phyloP scores from a whole-genome alignment of 2,329 filamentous ascomycete genomes.

The Phymatotrichopsis omnivora region DNA sequence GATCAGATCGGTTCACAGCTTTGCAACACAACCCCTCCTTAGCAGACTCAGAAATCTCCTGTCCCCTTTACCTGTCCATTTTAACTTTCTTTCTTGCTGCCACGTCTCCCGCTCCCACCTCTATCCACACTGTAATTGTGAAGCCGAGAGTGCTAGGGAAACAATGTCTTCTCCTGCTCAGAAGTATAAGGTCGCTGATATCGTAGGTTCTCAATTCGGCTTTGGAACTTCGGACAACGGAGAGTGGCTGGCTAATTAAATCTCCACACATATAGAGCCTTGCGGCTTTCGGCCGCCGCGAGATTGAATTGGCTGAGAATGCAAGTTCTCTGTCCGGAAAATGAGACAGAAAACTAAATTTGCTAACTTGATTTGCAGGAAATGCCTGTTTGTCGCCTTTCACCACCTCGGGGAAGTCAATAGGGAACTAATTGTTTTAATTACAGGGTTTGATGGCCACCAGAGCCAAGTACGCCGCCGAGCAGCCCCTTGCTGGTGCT shows the following conservation, averaged over 20 bases:
- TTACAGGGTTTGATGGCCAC: conserved; percentile 77
- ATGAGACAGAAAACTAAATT: neutral
- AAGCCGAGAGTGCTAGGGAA: neutral
- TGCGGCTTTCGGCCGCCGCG: conserved; percentile 95
- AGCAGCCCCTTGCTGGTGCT: conserved; percentile 63
- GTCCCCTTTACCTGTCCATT: too few relatives aligned
- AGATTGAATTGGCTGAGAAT: conserved; percentile 92
- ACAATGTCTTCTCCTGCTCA: conserved; percentile 68
- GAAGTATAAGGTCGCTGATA: conserved; percentile 98
- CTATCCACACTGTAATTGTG: neutral
- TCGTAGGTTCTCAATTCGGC: conserved; percentile 43
- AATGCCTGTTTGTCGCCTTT: conserved; percentile 27
- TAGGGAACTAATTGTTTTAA: neutral
- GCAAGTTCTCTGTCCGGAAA: conserved; percentile 32
- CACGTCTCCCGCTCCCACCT: neutral
- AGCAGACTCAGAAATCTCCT: too few relatives aligned
- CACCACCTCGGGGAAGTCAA: neutral
- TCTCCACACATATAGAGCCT: conserved; percentile 49
- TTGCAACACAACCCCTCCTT: too few relatives aligned
- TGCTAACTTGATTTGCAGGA: conserved; percentile 22
- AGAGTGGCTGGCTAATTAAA: conserved; percentile 9
- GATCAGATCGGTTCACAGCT: too few relatives aligned
- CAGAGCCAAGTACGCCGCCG: conserved; percentile 76
- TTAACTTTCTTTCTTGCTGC: too few relatives aligned
- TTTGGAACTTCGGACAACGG: neutral